Conservation (phyloP, 78 protist species). For the Dictyostelium capitatum region DNA sequence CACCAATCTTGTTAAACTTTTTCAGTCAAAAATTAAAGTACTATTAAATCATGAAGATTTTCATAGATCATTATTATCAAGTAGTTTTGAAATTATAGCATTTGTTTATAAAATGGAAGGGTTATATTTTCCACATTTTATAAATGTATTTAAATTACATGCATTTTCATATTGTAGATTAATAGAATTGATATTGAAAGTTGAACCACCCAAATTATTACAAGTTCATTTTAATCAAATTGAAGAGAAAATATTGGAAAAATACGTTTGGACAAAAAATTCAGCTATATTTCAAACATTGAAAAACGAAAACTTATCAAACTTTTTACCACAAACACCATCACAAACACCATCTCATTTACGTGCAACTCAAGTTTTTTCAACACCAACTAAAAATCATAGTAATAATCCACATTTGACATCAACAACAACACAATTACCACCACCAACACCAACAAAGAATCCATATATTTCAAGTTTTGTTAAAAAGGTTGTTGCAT, state of each 20-base stretch:
- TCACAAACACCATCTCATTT: too few species aligned
- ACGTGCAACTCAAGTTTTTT: constrained; percentile 8
- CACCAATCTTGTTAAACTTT: too few species aligned
- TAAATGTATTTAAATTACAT: constrained; percentile 34
- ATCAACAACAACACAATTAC: not conserved
- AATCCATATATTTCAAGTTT: constrained; percentile 17
- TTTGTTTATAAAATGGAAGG: constrained; percentile 46
- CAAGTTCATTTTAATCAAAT: constrained; percentile 20
- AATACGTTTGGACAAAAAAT: constrained; percentile 42
- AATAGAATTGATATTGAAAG: constrained; percentile 18
- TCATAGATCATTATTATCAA: constrained; percentile 49
- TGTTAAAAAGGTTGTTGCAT: constrained; percentile 2
- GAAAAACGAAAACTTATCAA: not conserved
- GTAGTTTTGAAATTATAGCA: constrained; percentile 70
- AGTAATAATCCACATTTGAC: not conserved
- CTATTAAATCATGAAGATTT: constrained; percentile 39
- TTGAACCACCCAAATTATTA: constrained; percentile 17
- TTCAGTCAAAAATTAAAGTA: constrained; percentile 4
- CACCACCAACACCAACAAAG: not conserved
- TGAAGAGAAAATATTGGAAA: constrained; percentile 48
- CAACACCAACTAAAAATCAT: constrained; percentile 42
- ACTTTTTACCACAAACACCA: not conserved
- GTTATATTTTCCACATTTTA: constrained; percentile 58
- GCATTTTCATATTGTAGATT: constrained; percentile 44
- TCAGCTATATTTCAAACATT: constrained; percentile 2